Evolutionary conservation across 1,139 yeast genomes (phyloP), one percentile per base, ranked within the genome.

Genomic region (Suhomyces panamericanus): DNA sequence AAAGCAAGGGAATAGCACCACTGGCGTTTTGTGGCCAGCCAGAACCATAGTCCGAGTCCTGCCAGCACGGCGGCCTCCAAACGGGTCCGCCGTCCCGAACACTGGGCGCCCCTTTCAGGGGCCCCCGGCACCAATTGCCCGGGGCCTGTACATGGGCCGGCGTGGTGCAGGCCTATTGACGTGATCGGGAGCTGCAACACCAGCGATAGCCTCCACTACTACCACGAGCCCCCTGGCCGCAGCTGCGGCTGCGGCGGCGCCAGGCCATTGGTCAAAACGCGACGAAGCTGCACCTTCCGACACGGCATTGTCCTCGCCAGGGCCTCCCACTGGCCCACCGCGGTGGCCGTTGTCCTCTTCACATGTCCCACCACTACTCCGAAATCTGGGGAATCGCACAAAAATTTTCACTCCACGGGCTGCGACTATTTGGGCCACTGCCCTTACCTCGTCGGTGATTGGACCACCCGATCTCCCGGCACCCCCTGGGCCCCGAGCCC

Each of bases 361-460:
- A 44, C 48, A 44, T 44, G 48, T 35, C 34, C 42, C 32, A 12
- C n/a, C 2, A 10, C 22, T 49, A 54, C 55, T 54, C 57, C 57
- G 57, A 54, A 54, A 54, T 53, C 57, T 54, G 57, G 57, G 57
- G 57, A 52, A 52, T 44, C 33, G 28, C 27, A 35, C 43, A 43
- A 39, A 43, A 35, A 15, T 31, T 38, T 35, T 33, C 35, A 30
- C 24, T 20, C 20, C 24, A 20, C 24, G 24, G 24, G 24, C 9
- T 20, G 24, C 24, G 24, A 20, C 24, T 20, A 20, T 8, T 30
- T 24, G n/a, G 11, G n/a, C 36, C 42, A 26, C 40, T 27, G 24
- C 33, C 35, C 17, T 28, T 29, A 17, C 37, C 29, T 16, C 34
- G 32, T 10, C 39, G 26, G 17, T 35, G 43, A 35, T 35, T 35